Base-by-base conservation (phyloP, 192 early-diverging fungal species). In the Coemansia sp. region DNA sequence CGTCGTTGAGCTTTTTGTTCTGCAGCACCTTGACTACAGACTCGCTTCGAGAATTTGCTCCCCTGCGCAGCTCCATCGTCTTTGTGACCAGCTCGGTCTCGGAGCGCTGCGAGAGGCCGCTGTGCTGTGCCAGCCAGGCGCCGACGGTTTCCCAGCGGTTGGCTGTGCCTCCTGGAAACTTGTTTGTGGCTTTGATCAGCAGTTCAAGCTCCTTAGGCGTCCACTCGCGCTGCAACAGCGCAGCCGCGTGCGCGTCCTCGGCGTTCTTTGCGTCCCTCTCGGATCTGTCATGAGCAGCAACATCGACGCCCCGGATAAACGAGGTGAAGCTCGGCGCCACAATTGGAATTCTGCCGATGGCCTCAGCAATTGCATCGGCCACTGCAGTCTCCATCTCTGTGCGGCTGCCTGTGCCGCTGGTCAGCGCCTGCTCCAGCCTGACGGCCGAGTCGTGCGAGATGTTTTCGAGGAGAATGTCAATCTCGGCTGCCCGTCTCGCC, bases 101-200 rank as follows among this genome's bases (percentile, higher is more conserved):
- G 8, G 73, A 64, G 13, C 84, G 80, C 9, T 64, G 44, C 3
- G 80, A 68, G 22, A 83, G 67, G 13, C 83, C 80, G 24, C 83
- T 78, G 53, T 93, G 91, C 23, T 80, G 49, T 18, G 90, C 83
- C 13, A 93, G 78, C 63, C 87, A 90, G 10, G 87, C 81, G 37
- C 86, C 80, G 49, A 93, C 87, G 9, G 80, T 89, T 34, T 86
- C 83, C 91, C 91, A 93, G 18, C 84, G 79, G 26, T 79, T 64
- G 19, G 78, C 67, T 10, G 85, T 86, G 14, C 90, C 90, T 18
- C 87, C 87, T 11, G 89, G 90, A 57, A 85, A 90, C 59, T 84
- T 80, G 49, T 91, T 91, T 35, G 83, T 72, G 14, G 87, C 89
- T 57, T 90, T 91, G 65, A 90, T 89, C 13, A 93, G 68, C 3